Base-by-base conservation (phyloP, 164 flowering plant species). In the Warburgia ugandensis region DNA sequence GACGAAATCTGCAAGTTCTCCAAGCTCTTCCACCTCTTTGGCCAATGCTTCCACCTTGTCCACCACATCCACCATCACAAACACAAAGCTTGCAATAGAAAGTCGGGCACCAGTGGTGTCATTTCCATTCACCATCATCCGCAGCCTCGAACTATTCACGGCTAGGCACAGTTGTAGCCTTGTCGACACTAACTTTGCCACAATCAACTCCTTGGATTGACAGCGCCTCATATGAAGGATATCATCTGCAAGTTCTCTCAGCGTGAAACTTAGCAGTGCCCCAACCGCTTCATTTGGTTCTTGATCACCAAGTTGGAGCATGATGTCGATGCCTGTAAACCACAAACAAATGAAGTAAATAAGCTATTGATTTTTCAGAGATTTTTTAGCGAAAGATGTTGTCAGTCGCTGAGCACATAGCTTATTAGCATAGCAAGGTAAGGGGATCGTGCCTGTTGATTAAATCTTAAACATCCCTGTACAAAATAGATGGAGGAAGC, bases 21-120 rank as follows among this genome's bases (percentile, higher is more conserved):
- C 86, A 38, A 83, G 73, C 51, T 81, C 73, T 50, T 83, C 81
- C 17, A 81, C 80, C 48, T 71, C 67, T 50, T 79, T 69, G 9
- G 74, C 76, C 57, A 86, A 35, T 21, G 43, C 58, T 59, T 75
- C 75, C 29, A 81, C 65, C 55, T 71, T 77, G 11, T 73, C 71
- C 48, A 65, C 65, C 56, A 77, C 66, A 54, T 77, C 79, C 68
- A 64, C 61, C 32, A 83, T 26, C 56, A 67, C 17, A 28, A 35
- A 50, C 14, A 35, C 42, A 26, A 50, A 33, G 16, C 54, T 23
- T 25, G n/a, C n/a, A n/a, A 50, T 50, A 11, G 28, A 29, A 25
- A 22, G 17, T 22, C 41, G 29, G 35, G 33, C 27, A 2, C 29
- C 41, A 35, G 6, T 23, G 13, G 22, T 13, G 8, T 2, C 29